These are phyloP conservation scores for Phanerochaete carnosa DNA, from an alignment of 768 basidiomycete species.

Conservation along the genomic window DNA sequence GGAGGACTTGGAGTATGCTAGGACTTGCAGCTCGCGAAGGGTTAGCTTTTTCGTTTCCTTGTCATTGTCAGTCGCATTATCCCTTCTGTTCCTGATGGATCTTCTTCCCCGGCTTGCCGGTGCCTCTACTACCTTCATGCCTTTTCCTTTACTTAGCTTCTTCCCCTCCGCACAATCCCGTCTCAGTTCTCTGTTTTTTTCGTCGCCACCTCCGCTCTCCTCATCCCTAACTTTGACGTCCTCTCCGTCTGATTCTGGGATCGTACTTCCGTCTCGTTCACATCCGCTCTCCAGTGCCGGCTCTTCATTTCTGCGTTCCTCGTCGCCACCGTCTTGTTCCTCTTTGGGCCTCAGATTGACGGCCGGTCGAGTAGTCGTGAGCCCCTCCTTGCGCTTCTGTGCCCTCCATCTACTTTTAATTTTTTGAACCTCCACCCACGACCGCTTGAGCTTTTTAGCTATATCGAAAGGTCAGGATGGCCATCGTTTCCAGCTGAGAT, in stretches of 20 bases:
- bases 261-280: background rate
- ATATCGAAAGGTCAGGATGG: constrained; percentile 9
- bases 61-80: background rate
- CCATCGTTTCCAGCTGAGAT: background rate
- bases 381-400: constrained; percentile 54
- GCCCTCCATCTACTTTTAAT: constrained; percentile 77
- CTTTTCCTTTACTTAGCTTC: background rate
- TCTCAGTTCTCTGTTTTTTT: background rate
- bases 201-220: background rate
- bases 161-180: background rate
- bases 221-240: background rate
- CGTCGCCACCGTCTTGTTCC: background rate
- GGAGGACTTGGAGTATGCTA: constrained; percentile 59
- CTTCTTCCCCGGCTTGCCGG: background rate
- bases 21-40: constrained; percentile 56
- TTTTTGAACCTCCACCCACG: constrained; percentile 76
- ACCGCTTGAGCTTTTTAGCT: constrained; percentile 81
- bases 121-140: constrained; percentile 6
- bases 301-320: constrained; percentile 4
- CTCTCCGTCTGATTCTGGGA: background rate
- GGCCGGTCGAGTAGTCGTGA: constrained; percentile 16
- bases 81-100: background rate
- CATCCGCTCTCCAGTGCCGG: constrained; percentile 10
- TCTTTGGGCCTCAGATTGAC: background rate
- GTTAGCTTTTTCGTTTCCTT: constrained; percentile 26